phyloP scores from a whole-genome alignment of 495 filamentous ascomycete genomes.

The Penicillium ochrochloron region DNA sequence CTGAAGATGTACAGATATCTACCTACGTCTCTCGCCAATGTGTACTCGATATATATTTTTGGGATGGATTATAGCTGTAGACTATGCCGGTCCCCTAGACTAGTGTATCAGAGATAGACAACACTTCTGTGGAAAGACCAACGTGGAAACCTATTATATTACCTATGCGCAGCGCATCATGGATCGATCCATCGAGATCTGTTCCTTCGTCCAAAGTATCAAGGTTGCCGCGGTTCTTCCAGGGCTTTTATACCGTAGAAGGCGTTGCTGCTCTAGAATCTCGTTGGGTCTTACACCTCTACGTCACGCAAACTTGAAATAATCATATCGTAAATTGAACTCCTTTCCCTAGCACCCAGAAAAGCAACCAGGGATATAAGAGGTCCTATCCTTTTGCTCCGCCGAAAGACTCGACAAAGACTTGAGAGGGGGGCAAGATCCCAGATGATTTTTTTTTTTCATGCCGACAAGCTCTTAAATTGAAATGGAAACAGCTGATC shows the following conservation, averaged over 20 bases:
- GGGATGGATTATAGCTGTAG: too few relatives aligned
- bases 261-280: not conserved
- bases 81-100: too few relatives aligned
- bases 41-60: too few relatives aligned
- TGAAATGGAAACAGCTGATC: constrained; percentile 54
- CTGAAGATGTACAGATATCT: too few relatives aligned
- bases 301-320: constrained; percentile 17
- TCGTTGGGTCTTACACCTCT: not conserved
- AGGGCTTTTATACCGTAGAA: not conserved
- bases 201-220: too few relatives aligned
- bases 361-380: constrained; percentile 22
- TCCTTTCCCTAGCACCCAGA: constrained; percentile 22
- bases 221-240: too few relatives aligned
- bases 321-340: constrained; percentile 36
- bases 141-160: too few relatives aligned
- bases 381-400: constrained; percentile 30
- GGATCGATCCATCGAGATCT: not conserved
- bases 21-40: too few relatives aligned
- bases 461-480: constrained; percentile 56
- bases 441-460: constrained; percentile 33
- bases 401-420: constrained; percentile 23
- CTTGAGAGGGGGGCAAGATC: constrained; percentile 19
- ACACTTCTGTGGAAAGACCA: too few relatives aligned
- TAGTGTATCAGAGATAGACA: too few relatives aligned
- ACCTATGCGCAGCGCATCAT: too few relatives aligned